These are phyloP conservation scores for Vickermania ingenoplastis DNA, from an alignment of 208 protist genomes.

Conservation along the genomic window DNA sequence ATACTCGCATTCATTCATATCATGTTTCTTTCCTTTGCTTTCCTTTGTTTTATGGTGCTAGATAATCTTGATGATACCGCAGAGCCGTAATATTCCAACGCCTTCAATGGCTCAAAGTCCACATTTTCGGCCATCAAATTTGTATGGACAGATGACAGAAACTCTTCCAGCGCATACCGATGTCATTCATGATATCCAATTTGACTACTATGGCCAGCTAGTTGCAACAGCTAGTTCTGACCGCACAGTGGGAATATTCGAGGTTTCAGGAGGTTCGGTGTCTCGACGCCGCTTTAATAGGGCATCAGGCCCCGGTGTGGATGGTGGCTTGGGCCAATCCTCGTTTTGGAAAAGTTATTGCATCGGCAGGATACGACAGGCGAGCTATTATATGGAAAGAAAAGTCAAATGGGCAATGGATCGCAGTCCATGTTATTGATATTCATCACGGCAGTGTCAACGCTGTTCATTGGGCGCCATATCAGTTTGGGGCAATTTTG, in stretches of 20 bases:
- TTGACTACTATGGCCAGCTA: slow-evolving; percentile 97
- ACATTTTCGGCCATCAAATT: no score
- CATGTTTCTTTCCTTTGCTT: no score
- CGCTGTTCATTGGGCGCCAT: slow-evolving; percentile 69
- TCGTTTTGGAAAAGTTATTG: slow-evolving; percentile 95
- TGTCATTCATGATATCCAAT: slow-evolving; percentile 95
- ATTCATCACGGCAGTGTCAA: slow-evolving; percentile 71
- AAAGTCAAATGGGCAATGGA: slow-evolving; percentile 30
- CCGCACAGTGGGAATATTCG: slow-evolving; percentile 93
- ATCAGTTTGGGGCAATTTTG: slow-evolving; percentile 54
- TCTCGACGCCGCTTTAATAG: slow-evolving; percentile 56
- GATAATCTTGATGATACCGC: no score
- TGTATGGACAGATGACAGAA: no score
- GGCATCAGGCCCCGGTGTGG: slow-evolving; percentile 98
- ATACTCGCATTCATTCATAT: no score
- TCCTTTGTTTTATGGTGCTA: no score
- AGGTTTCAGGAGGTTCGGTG: slow-evolving; percentile 42
- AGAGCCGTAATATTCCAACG: no score
- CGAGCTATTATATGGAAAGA: slow-evolving; percentile 96
- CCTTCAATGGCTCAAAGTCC: no score
- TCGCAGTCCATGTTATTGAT: slow-evolving; percentile 60
- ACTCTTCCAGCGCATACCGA: slow-evolving; percentile 90
- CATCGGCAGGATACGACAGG: slow-evolving; percentile 95
- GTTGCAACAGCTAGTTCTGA: slow-evolving; percentile 98
- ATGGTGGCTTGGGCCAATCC: slow-evolving; percentile 97